A percentile compares a stretch with the other conserved stretches of the same genome.
These are phyloP conservation scores for Daldinia grandis DNA, from an alignment of 495 filamentous ascomycete genomes.

Conservation along the genomic window DNA sequence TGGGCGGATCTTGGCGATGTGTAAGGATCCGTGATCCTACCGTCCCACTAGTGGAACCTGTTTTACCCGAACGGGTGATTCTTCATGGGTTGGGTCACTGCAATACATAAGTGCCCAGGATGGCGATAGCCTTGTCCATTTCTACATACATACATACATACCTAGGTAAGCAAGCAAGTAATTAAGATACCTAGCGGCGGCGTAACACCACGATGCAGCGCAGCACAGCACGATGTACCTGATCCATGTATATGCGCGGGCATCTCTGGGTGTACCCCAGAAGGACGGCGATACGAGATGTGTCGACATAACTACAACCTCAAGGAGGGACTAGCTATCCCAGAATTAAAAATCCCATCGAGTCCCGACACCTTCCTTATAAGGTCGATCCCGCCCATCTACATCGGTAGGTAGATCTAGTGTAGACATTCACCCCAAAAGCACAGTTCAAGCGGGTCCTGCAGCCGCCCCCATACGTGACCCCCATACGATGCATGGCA, in stretches of 20 bases:
- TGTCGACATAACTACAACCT: not conserved
- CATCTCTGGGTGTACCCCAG: not conserved
- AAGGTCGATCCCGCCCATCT: conserved; percentile 18
- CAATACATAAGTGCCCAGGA: not conserved
- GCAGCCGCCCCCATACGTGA: not conserved
- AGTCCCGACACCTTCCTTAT: conserved; percentile 16
- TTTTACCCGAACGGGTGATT: not conserved
- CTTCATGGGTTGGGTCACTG: not conserved
- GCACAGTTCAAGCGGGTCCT: conserved; percentile 19
- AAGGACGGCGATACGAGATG: not conserved
- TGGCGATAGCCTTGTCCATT: not conserved
- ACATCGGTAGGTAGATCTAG: not conserved
- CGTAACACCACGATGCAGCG: not conserved
- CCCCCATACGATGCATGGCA: too few species aligned
- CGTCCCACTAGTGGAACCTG: not conserved
- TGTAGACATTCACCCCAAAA: conserved; percentile 20
- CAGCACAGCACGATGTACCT: not conserved
- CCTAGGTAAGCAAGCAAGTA: not conserved
- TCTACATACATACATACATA: too few species aligned
- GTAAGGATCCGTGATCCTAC: conserved; percentile 8
- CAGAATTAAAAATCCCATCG: not conserved
- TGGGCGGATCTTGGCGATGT: conserved; percentile 1
- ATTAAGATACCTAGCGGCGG: not conserved
- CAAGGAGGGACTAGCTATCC: not conserved
- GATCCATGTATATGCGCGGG: not conserved